Percentiles rank a stretch among this genome's conserved stretches.
Conservation (phyloP, 768 basidiomycete species). For the Lyophyllum decastes region DNA sequence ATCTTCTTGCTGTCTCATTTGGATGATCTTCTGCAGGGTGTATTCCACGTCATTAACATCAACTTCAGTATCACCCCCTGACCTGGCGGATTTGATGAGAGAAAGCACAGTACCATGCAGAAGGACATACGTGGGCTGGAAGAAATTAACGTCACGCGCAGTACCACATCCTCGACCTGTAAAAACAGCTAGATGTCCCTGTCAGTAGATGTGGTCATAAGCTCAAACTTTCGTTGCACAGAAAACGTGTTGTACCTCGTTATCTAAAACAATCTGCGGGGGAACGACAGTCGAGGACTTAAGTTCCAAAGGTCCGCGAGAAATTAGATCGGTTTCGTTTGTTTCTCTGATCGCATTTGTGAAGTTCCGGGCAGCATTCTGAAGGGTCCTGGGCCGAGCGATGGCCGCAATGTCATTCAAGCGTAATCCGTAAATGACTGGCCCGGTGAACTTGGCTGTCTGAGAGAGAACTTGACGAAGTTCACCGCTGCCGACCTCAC, state of each 20-base stretch:
- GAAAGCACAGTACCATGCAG: background rate
- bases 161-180: constrained; percentile 29
- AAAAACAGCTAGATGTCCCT: constrained; percentile 29
- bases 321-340: constrained; percentile 23
- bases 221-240: background rate
- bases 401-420: constrained; percentile 9
- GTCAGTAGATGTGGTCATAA: background rate
- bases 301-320: constrained; percentile 25
- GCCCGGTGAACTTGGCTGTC: constrained; percentile 3
- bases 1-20: constrained; percentile 20
- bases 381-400: constrained; percentile 14
- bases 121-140: constrained; percentile 25
- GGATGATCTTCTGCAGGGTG: constrained; percentile 20
- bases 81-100: constrained; percentile 9
- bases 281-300: constrained; percentile 24
- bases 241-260: constrained; percentile 14
- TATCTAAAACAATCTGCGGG: constrained; percentile 27
- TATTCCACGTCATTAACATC: constrained; percentile 29
- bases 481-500: background rate
- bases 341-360: constrained; percentile 18
- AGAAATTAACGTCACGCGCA: constrained; percentile 28
- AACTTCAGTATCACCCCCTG: constrained; percentile 28
- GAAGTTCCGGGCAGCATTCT: constrained; percentile 23
- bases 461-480: constrained; percentile 7
- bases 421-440: constrained; percentile 13